phyloP scores from a whole-genome alignment of 768 basidiomycete species.

The Mycena epipterygia region DNA sequence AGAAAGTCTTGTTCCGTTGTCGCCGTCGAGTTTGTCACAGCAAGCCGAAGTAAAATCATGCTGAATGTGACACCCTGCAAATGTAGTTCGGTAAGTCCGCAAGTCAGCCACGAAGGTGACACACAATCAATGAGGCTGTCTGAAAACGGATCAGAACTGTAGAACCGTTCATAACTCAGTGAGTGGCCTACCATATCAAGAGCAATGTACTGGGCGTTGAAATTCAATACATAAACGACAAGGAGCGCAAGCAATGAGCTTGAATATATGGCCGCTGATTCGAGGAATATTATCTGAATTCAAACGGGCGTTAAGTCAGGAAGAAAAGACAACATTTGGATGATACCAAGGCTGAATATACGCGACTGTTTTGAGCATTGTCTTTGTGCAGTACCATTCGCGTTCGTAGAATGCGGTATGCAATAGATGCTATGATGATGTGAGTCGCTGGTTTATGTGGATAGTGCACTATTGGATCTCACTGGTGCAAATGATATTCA shows the following conservation, averaged over 20 bases:
- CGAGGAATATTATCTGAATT: conserved; percentile 24
- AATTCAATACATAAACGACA: background rate
- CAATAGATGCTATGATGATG: conserved; percentile 16
- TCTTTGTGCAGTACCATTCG: conserved; percentile 5
- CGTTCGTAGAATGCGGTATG: conserved; percentile 16
- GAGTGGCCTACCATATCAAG: conserved; percentile 11
- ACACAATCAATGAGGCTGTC: conserved; percentile 7
- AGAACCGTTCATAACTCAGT: background rate
- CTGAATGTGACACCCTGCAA: conserved; percentile 17
- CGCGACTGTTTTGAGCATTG: background rate
- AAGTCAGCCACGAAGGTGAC: background rate
- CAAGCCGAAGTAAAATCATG: conserved; percentile 14
- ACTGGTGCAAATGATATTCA: conserved; percentile 16
- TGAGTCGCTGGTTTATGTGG: background rate
- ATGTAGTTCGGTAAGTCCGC: background rate
- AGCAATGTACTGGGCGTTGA: conserved; percentile 13
- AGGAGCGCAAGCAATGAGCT: conserved; percentile 6
- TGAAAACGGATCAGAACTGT: background rate
- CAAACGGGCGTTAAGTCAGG: too few species aligned
- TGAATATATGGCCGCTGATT: conserved; percentile 30
- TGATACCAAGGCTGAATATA: conserved; percentile 21
- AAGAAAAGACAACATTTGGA: background rate
- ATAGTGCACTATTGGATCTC: background rate
- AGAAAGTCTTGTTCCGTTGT: background rate
- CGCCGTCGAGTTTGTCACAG: background rate